Base-by-base conservation (phyloP, 2,329 filamentous ascomycete genomes). In the Mycosphaerelloides madeirae region DNA sequence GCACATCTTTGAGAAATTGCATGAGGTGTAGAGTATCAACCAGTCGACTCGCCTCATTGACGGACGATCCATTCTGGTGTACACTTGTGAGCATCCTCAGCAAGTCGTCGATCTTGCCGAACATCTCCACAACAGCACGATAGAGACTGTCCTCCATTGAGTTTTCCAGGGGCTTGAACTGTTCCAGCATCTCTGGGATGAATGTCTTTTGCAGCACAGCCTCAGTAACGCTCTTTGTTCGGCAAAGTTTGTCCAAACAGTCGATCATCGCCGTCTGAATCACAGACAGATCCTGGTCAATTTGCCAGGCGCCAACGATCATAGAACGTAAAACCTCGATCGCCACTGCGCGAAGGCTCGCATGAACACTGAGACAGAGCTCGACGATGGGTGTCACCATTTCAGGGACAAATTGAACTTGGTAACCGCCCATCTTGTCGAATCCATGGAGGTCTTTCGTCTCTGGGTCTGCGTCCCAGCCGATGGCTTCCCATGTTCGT, bases 251-350 rank as follows among this genome's bases (percentile, higher is more conserved):
- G 62, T 98, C 93, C 42, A 98, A 71, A 54, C 87, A 94, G 59
- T 96, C 91, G 57, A 98, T 95, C 73, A 97, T 90, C 66, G 96
- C 93, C 2, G 89, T 93, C 66, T 97, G 90, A 40, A 98, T 86
- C 37, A 93, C 82, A 2, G 85, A 85, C 37, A 98, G 71, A 63
- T 97, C 91, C 63, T 95, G 87, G 62, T 89, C 96, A 52, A 98
- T 69, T 13, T 89, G 90, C 93, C 93, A 98, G 67, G 98, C 93
- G 68, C 90, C 95, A 55, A 97, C 83, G 59, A 98, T 95, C 93
- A 98, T 98, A 2, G 89, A 95, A 65, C 95, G 89, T 50, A 98
- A 69, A 15, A 98, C 86, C 64, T 95, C 87, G 22, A 96, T 89
- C 1, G 91, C 93, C 66, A 95, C 93, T 52, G 81, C 81, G 48